phyloP scores from a whole-genome alignment of 805 yeast species.

The Saccharomycopsis sp. region DNA sequence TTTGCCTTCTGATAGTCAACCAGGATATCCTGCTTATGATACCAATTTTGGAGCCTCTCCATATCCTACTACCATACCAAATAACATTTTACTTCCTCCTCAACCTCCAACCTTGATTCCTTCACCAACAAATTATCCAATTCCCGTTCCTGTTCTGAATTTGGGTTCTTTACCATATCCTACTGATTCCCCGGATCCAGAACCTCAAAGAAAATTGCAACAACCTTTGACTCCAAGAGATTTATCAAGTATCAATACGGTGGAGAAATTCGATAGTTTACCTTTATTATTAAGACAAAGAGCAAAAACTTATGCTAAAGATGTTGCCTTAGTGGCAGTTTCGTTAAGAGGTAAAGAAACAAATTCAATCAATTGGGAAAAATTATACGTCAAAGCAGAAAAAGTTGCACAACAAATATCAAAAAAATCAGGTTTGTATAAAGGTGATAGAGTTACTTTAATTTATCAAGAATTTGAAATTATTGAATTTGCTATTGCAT shows the following conservation, averaged over 20 bases:
- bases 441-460: slow-evolving; percentile 76
- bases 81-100: too few species aligned
- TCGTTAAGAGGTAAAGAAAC: slow-evolving; percentile 78
- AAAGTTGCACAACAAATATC: slow-evolving; percentile 78
- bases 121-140: too few species aligned
- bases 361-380: slow-evolving; percentile 78
- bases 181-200: neutral
- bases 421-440: slow-evolving; percentile 54
- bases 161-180: neutral
- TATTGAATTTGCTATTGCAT: slow-evolving; percentile 74
- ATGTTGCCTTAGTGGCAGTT: slow-evolving; percentile 59
- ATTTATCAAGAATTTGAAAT: slow-evolving; percentile 79
- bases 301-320: slow-evolving; percentile 53
- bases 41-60: too few species aligned
- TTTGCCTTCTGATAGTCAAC: too few species aligned
- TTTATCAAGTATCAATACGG: slow-evolving; percentile 24
- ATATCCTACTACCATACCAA: too few species aligned
- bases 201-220: slow-evolving; percentile 28
- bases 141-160: too few species aligned
- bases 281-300: slow-evolving; percentile 66
- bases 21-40: too few species aligned
- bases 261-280: slow-evolving; percentile 47
- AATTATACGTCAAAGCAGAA: slow-evolving; percentile 70
- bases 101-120: too few species aligned
- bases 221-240: slow-evolving; percentile 56